Evolutionary conservation across 176 grass and related monocot species (phyloP).

Genomic region (Oryza coarctata): DNA sequence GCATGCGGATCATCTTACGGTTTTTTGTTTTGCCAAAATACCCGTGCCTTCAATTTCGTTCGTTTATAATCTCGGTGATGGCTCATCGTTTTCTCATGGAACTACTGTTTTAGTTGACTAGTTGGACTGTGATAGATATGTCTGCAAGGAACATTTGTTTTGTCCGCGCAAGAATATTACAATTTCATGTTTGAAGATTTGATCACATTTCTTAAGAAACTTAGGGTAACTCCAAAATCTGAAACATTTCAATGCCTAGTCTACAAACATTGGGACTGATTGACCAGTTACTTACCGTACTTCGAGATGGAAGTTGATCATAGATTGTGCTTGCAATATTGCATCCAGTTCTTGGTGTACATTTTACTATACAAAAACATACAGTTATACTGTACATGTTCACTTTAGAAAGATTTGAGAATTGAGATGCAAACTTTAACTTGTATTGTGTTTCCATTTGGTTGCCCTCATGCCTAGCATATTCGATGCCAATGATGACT

Average conservation of each 20-base stretch:
- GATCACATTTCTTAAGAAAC: not conserved
- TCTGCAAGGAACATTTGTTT: not conserved
- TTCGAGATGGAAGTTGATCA: not conserved
- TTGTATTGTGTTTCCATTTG: not conserved
- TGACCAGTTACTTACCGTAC: not conserved
- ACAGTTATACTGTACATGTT: not conserved
- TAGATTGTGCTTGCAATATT: not conserved
- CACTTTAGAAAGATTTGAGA: too few relatives aligned
- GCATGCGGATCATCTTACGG: not conserved
- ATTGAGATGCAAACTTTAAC: too few relatives aligned
- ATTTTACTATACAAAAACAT: not conserved
- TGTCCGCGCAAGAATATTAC: not conserved
- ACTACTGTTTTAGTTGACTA: not conserved
- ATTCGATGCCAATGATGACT: not conserved
- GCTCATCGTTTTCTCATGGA: too few relatives aligned
- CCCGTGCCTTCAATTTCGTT: not conserved
- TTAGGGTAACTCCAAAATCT: not conserved
- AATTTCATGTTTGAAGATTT: not conserved
- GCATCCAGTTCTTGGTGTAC: not conserved
- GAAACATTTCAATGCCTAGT: not conserved
- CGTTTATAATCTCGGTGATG: too few relatives aligned
- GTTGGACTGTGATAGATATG: not conserved
- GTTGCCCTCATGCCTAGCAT: not conserved
- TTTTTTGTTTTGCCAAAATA: not conserved
- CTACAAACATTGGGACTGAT: not conserved